Percentiles rank a stretch among this genome's conserved stretches.
These are phyloP conservation scores for Geranium incanum DNA, from an alignment of 441 rosid genomes.

Conservation along the genomic window DNA sequence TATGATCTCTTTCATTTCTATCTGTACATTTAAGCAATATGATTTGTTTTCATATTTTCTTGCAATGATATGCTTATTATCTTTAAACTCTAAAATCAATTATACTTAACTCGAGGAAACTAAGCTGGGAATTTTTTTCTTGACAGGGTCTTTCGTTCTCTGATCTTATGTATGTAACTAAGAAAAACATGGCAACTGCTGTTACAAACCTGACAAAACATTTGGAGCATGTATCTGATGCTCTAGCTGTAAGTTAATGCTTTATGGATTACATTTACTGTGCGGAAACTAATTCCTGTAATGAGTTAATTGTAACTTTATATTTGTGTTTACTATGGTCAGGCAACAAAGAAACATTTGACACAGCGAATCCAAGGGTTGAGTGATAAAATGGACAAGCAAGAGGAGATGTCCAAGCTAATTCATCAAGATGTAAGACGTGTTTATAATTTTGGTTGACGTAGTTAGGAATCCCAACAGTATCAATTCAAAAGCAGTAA, in stretches of 20 bases:
- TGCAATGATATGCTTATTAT: neutral
- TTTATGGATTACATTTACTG: slow-evolving; percentile 11
- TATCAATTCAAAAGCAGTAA: too few relatives aligned
- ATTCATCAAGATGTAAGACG: slow-evolving; percentile 61
- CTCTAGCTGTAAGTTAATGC: slow-evolving; percentile 54
- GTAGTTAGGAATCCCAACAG: neutral
- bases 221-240: slow-evolving; percentile 68
- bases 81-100: neutral
- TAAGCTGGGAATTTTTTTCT: slow-evolving; percentile 12
- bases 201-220: slow-evolving; percentile 71
- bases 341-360: slow-evolving; percentile 85
- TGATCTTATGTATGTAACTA: slow-evolving; percentile 87
- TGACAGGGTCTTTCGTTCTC: slow-evolving; percentile 68
- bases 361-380: slow-evolving; percentile 66
- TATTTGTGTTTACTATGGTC: slow-evolving; percentile 20
- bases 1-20: neutral
- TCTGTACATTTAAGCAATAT: neutral
- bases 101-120: slow-evolving; percentile 15
- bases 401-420: slow-evolving; percentile 64
- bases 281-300: neutral
- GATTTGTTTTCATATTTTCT: neutral
- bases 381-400: slow-evolving; percentile 77
- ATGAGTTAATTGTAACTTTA: neutral
- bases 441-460: neutral
- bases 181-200: slow-evolving; percentile 64